These are phyloP conservation scores for Neoboletus magnificus DNA, from an alignment of 768 basidiomycete species.

Conservation along the genomic window DNA sequence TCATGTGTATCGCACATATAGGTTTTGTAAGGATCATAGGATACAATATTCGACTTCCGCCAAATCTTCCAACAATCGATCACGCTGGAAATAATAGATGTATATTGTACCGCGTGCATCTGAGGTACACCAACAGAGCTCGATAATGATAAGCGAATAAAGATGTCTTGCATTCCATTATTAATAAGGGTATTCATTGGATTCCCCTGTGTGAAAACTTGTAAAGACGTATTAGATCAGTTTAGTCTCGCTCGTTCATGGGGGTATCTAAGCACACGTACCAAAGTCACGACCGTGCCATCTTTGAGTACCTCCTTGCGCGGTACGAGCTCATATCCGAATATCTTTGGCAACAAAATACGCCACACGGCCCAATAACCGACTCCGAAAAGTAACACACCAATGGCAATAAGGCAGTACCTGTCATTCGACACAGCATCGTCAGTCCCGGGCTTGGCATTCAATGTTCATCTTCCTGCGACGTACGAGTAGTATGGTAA, in stretches of 20 bases:
- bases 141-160: background rate
- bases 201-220: conserved; percentile 11
- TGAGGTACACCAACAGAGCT: background rate
- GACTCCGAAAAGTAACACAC: conserved; percentile 42
- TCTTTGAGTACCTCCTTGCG: conserved; percentile 47
- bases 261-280: conserved; percentile 24
- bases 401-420: conserved; percentile 55
- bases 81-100: no score
- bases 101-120: background rate
- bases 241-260: no score
- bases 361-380: conserved; percentile 56
- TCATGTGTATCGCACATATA: no score
- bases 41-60: no score
- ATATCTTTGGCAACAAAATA: conserved; percentile 44
- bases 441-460: conserved; percentile 16
- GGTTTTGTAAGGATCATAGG: no score
- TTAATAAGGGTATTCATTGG: background rate
- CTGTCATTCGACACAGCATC: conserved; percentile 20
- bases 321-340: conserved; percentile 46
- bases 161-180: background rate
- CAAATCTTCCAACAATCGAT: no score
- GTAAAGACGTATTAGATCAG: background rate
- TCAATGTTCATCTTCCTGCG: background rate
- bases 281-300: conserved; percentile 52
- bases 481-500: conserved; percentile 53